Evolutionary conservation across 2,329 filamentous ascomycete genomes (phyloP).

Genomic region (Colletotrichum phormii): DNA sequence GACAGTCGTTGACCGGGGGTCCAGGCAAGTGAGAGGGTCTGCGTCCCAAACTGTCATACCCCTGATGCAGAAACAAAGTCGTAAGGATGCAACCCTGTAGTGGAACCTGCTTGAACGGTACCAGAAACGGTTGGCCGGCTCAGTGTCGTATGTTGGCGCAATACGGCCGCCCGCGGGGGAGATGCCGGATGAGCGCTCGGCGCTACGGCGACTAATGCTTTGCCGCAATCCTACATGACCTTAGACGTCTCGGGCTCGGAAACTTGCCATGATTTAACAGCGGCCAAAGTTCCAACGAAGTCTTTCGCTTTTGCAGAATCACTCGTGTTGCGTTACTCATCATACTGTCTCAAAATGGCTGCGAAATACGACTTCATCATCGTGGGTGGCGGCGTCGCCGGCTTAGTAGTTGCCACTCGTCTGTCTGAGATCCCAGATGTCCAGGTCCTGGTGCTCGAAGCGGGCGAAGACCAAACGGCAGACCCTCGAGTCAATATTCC

Average conservation of each 20-base stretch:
- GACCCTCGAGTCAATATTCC: conserved; percentile 43
- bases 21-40: conserved; percentile 20
- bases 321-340: conserved; percentile 3
- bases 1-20: conserved; percentile 19
- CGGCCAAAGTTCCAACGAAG: background rate
- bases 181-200: conserved; percentile 19
- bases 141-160: background rate
- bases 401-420: conserved; percentile 33
- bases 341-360: conserved; percentile 33
- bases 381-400: conserved; percentile 36
- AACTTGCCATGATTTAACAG: conserved; percentile 30
- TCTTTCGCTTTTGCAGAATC: background rate
- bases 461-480: conserved; percentile 42
- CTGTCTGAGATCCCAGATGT: conserved; percentile 38
- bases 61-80: conserved; percentile 25
- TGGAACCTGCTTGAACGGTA: conserved; percentile 27
- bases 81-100: conserved; percentile 25
- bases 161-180: conserved; percentile 21
- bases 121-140: conserved; percentile 21
- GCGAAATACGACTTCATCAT: conserved; percentile 38
- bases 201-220: background rate
- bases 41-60: conserved; percentile 10
- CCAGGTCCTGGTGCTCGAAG: conserved; percentile 44
- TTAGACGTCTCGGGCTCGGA: background rate
- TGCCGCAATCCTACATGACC: conserved; percentile 8